Evolutionary conservation across 2,329 filamentous ascomycete species (phyloP), one percentile per base, ranked within the genome.

Genomic region (Knoxdaviesia capensis): DNA sequence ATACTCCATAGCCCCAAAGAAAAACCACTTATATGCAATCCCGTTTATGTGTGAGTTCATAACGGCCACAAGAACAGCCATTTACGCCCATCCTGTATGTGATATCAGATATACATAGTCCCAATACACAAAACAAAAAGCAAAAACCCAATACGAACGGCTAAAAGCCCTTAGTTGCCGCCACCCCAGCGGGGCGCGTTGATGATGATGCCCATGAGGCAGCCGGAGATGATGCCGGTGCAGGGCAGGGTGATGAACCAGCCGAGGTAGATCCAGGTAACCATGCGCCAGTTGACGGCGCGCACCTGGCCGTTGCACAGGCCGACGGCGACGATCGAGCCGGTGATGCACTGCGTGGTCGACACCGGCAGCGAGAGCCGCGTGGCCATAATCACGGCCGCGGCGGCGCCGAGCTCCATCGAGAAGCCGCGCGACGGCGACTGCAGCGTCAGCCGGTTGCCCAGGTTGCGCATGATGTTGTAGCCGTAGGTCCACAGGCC

Each of bases 341-440:
- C 72, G 36, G 66, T 72, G 50, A 75, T 74, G 54, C 74, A 78
- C 58, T 77, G 73, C 0, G 74, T 76, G 1, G 74, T 79, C 2
- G 72, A 77, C 32, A 79, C 65, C 2, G 74, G 74, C 2, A 79
- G 66, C 42, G 67, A 62, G 31, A 77, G 64, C 44, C 71, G 70
- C 2, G 75, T 77, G 41, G 74, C 74, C 49, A 80, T 54, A 42
- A 80, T 68, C 47, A 80, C 65, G 20, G 75, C 77, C 48, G 74
- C 64, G 33, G 72, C 71, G 30, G 68, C 66, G 34, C 71, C 73
- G 40, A 77, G 61, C 54, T 76, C 71, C 68, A 73, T 72, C 34
- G 63, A 69, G 56, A 67, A 71, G 39, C 72, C 71, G 50, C 71
- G 66, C 2, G 66, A 62, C 4, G 72, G 73, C 0, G 71, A 74